Evolutionary conservation across 2,329 filamentous ascomycete species (phyloP).

Genomic region (Monosporascus ibericus): DNA sequence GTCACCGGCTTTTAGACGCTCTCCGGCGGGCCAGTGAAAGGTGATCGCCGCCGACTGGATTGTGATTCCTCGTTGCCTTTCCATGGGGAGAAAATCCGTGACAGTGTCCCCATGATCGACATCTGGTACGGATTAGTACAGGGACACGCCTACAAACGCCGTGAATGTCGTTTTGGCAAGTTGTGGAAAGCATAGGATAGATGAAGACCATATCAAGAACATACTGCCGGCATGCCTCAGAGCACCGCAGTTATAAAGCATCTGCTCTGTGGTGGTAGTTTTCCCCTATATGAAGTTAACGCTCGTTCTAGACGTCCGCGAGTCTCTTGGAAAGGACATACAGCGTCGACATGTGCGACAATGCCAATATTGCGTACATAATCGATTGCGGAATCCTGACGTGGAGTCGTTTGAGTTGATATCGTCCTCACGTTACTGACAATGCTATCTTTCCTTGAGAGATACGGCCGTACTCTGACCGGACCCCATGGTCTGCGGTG

Average conservation of each 20-base stretch:
- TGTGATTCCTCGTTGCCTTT: constrained; percentile 87
- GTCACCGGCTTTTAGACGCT: constrained; percentile 23
- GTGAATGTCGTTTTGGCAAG: background rate
- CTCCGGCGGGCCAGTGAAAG: constrained; percentile 72
- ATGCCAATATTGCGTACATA: constrained; percentile 93
- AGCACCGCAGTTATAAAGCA: constrained; percentile 94
- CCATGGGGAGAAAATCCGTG: constrained; percentile 91
- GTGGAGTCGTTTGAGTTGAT: constrained; percentile 9
- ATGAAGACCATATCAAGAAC: constrained; percentile 14
- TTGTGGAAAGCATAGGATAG: constrained; percentile 2
- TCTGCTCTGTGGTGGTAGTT: constrained; percentile 96
- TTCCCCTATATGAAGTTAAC: constrained; percentile 56
- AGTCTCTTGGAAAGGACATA: constrained; percentile 27
- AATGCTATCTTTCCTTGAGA: constrained; percentile 5
- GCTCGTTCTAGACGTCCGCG: background rate
- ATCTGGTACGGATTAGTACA: constrained; percentile 40
- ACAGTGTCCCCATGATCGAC: constrained; percentile 96
- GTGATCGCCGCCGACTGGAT: constrained; percentile 97
- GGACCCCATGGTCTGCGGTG: constrained; percentile 16
- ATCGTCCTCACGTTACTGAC: constrained; percentile 8
- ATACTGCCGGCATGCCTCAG: constrained; percentile 74
- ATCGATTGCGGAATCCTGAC: constrained; percentile 38
- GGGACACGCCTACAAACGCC: background rate
- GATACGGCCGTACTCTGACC: constrained; percentile 10
- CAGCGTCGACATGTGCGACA: constrained; percentile 95